Evolutionary conservation across 176 grass and related monocot genomes (phyloP), one percentile per base, ranked within the genome.

Genomic region (Bolboschoenus planiculmis): DNA sequence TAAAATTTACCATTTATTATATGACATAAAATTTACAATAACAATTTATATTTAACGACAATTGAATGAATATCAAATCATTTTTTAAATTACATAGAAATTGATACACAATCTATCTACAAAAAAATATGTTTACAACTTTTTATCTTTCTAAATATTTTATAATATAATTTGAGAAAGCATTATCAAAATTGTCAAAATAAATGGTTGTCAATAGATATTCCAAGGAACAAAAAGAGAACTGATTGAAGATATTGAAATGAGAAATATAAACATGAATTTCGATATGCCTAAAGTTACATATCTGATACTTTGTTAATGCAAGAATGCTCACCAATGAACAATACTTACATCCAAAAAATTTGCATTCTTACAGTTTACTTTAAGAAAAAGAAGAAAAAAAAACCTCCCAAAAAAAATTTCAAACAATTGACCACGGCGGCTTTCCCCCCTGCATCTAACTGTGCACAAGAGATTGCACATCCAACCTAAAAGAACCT

Each of bases 241-340:
- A 56, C 20, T 6, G 4, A 23, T n/a, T 56, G 7, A n/a, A 2
- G 21, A 23, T 56, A 56, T 0, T 23, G 20, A 8, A 56, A 56
- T 56, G 54, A 56, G 54, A 56, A n/a, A 8, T 23, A 21, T 20
- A 56, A 31, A 31, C 4, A 58, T 58, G 7, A 58, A 24, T n/a
- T 23, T 51, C 13, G 5, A 57, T n/a, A n/a, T n/a, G n/a, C n/a
- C 16, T n/a, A 2, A 59, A 59, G 23, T 74, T 74, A 11, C 70
- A 50, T 3, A 30, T 76, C 67, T 72, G 67, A 46, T 72, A 16
- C 1, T 23, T 8, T 14, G 43, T 77, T 51, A 33, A 47, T 24
- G 62, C 35, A 74, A 66, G 80, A 90, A 89, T 88, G 78, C 90
- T 78, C 33, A 88, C 84, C 83, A 90, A 92, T 85, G 86, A 92